These are phyloP conservation scores for Vaccinium vitisidaea DNA, from an alignment of 148 eudicot genomes.

Conservation along the genomic window DNA sequence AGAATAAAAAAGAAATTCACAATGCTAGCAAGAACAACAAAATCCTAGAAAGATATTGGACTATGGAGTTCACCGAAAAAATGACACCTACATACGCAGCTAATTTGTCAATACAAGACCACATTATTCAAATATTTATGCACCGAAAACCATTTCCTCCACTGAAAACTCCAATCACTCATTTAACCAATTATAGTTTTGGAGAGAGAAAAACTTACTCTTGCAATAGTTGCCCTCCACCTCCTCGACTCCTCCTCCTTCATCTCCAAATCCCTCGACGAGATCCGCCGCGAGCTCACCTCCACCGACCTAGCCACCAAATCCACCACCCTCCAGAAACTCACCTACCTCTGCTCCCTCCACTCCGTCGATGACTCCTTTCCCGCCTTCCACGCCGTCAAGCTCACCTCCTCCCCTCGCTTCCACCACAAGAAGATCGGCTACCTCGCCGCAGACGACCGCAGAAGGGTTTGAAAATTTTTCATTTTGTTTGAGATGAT, in stretches of 20 bases:
- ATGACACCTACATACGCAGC: not conserved
- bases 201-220: not conserved
- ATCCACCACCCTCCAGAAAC: conserved; percentile 71
- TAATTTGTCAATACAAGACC: not conserved
- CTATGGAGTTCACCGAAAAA: not conserved
- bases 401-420: conserved; percentile 56
- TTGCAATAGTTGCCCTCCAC: conserved; percentile 31
- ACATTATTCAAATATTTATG: conserved; percentile 8
- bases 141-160: conserved; percentile 4
- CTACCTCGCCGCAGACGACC: conserved; percentile 49
- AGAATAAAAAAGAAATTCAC: conserved; percentile 1
- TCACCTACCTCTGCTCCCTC: conserved; percentile 60
- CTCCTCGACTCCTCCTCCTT: conserved; percentile 40
- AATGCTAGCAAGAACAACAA: not conserved
- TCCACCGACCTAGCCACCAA: conserved; percentile 72
- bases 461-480: too few relatives aligned
- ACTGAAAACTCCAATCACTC: not conserved
- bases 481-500: too few relatives aligned
- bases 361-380: conserved; percentile 48
- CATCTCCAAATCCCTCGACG: conserved; percentile 62
- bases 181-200: not conserved
- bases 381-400: conserved; percentile 47
- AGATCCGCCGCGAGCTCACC: conserved; percentile 69
- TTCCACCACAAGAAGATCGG: conserved; percentile 62
- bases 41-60: not conserved